phyloP scores from a whole-genome alignment of 1,284 basidiomycete genomes.

The Coniophora puteana region DNA sequence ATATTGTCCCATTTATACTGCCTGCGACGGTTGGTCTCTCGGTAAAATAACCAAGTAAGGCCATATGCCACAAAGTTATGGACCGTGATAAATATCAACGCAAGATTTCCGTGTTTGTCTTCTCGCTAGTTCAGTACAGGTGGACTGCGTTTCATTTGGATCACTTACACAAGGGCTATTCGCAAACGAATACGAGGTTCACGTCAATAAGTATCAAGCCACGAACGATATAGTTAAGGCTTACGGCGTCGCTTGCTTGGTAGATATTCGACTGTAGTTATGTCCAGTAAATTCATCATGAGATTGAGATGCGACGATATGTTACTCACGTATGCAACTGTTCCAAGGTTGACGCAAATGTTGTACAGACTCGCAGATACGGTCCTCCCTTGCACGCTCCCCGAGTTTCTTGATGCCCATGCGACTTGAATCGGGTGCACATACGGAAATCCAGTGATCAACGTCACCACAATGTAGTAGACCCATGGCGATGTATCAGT shows the following conservation, averaged over 20 bases:
- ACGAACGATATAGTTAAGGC: slow-evolving; percentile 9
- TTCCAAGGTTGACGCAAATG: slow-evolving; percentile 59
- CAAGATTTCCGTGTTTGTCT: slow-evolving; percentile 39
- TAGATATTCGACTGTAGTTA: slow-evolving; percentile 40
- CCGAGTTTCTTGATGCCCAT: slow-evolving; percentile 61
- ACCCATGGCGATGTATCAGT: slow-evolving; percentile 53
- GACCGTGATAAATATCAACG: slow-evolving; percentile 30
- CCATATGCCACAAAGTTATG: slow-evolving; percentile 46
- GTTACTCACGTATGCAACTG: slow-evolving; percentile 42
- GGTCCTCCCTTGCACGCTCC: slow-evolving; percentile 53
- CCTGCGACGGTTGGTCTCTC: slow-evolving; percentile 44
- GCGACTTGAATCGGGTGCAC: slow-evolving; percentile 49
- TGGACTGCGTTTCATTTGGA: background rate
- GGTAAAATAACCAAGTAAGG: slow-evolving; percentile 52
- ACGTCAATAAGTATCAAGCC: background rate
- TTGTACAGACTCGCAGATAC: slow-evolving; percentile 58
- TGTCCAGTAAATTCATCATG: too few relatives aligned
- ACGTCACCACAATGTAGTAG: slow-evolving; percentile 51
- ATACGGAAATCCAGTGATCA: slow-evolving; percentile 51
- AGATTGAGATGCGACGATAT: too few relatives aligned
- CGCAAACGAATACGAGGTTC: background rate
- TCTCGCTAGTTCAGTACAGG: slow-evolving; percentile 1
- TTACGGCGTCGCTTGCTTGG: slow-evolving; percentile 38
- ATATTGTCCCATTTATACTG: slow-evolving; percentile 50
- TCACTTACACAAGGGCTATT: slow-evolving; percentile 44